Conservation (phyloP, 768 basidiomycete genomes). For the Serendipita indica region DNA sequence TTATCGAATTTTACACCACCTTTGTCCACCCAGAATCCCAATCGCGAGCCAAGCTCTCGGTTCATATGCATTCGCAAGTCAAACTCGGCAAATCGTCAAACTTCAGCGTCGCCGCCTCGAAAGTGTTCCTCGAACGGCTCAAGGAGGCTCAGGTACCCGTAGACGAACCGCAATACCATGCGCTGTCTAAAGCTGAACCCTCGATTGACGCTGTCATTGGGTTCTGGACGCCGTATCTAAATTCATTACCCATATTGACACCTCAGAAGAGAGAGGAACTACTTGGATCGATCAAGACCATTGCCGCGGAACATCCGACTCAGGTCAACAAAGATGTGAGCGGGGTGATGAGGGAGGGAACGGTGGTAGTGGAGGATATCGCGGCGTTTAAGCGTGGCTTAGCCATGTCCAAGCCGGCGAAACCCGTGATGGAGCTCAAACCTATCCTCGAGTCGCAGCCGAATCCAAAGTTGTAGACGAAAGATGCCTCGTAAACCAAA, state of each 20-base stretch:
- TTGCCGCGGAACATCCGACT: conserved; percentile 42
- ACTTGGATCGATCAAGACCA: conserved; percentile 37
- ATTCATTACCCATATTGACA: conserved; percentile 19
- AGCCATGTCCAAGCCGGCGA: conserved; percentile 38
- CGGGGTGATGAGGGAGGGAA: conserved; percentile 28
- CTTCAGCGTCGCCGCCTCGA: conserved; percentile 47
- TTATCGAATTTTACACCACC: conserved; percentile 52
- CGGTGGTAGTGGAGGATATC: conserved; percentile 49
- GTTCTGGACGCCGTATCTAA: conserved; percentile 40
- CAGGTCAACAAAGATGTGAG: conserved; percentile 3
- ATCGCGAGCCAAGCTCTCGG: conserved; percentile 66
- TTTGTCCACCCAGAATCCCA: conserved; percentile 55
- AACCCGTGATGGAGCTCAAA: conserved; percentile 53
- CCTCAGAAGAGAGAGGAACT: conserved; percentile 32
- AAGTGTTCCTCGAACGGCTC: conserved; percentile 44
- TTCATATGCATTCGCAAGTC: conserved; percentile 61
- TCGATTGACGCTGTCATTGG: conserved; percentile 42
- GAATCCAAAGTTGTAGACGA: too few species aligned
- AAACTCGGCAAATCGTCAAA: conserved; percentile 29
- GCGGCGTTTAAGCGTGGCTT: conserved; percentile 50
- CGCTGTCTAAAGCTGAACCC: conserved; percentile 40
- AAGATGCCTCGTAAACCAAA: too few species aligned
- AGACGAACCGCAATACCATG: conserved; percentile 37
- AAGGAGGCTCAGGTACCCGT: conserved; percentile 34
- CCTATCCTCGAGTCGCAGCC: too few species aligned